Percentiles rank a stretch among this genome's conserved stretches.
Evolutionary conservation across 1,284 basidiomycete genomes (phyloP).

Genomic region (Tilletia caries): DNA sequence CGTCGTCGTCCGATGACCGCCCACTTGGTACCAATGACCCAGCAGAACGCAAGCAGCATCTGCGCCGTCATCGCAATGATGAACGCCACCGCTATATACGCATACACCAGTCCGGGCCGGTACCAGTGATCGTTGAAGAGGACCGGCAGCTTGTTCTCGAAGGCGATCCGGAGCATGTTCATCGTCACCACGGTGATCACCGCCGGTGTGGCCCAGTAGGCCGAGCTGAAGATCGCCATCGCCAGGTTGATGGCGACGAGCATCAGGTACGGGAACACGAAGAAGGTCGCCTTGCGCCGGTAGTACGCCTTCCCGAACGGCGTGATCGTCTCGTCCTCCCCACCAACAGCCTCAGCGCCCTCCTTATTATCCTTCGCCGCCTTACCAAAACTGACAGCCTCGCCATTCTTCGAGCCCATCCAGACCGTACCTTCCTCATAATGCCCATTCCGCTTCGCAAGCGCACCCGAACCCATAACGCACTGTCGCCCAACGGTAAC

Average conservation of each 20-base stretch:
- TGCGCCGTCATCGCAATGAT: conserved; percentile 45
- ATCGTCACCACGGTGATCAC: conserved; percentile 48
- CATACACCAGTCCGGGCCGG: conserved; percentile 49
- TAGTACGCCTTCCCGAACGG: conserved; percentile 53
- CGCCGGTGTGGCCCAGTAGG: conserved; percentile 51
- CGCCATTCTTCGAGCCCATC: conserved; percentile 54
- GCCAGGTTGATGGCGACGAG: conserved; percentile 50
- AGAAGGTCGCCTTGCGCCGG: conserved; percentile 52
- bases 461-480: conserved; percentile 53
- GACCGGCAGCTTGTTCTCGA: conserved; percentile 25
- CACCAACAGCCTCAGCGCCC: conserved; percentile 19
- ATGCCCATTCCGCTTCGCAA: conserved; percentile 49
- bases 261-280: conserved; percentile 52
- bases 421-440: conserved; percentile 53
- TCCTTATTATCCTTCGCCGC: conserved; percentile 39
- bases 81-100: conserved; percentile 44
- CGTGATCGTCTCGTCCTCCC: conserved; percentile 49
- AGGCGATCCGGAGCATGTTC: conserved; percentile 39
- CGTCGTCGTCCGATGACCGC: conserved; percentile 48
- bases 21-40: conserved; percentile 52
- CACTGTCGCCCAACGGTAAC: conserved; percentile 50
- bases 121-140: conserved; percentile 53
- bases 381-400: conserved; percentile 53
- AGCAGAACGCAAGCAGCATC: conserved; percentile 42
- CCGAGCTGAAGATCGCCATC: conserved; percentile 47